Evolutionary conservation across 495 filamentous ascomycete genomes (phyloP).

Genomic region (Aspergillus mulundensis): DNA sequence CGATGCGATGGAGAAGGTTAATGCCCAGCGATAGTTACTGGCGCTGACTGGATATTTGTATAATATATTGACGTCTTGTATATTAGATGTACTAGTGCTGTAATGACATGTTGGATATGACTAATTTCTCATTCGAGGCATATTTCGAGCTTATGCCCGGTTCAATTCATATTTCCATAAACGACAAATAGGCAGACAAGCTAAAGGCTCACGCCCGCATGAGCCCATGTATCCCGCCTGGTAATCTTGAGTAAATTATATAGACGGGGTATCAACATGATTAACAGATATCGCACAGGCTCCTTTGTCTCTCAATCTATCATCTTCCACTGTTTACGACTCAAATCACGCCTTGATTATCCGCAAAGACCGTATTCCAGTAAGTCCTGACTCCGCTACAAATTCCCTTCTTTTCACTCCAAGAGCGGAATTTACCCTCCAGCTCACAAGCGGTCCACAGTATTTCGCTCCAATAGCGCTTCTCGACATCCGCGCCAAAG

Average conservation of each 20-base stretch:
- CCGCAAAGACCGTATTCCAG: constrained; percentile 26
- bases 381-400: constrained; percentile 28
- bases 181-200: background rate
- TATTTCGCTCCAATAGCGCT: constrained; percentile 46
- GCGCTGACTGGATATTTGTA: background rate
- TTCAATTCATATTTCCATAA: background rate
- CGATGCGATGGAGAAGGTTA: constrained; percentile 53
- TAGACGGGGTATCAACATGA: too few relatives aligned
- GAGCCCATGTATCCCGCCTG: background rate
- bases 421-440: constrained; percentile 36
- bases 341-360: background rate
- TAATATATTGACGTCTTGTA: background rate
- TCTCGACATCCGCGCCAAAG: constrained; percentile 47
- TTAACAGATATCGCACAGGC: too few relatives aligned
- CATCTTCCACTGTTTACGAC: too few relatives aligned
- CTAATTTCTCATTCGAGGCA: background rate
- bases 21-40: background rate
- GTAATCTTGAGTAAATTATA: background rate
- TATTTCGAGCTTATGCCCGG: background rate
- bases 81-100: background rate
- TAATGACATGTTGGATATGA: constrained; percentile 1
- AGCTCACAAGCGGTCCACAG: constrained; percentile 45
- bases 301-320: too few relatives aligned
- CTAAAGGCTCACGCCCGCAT: background rate
- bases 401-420: constrained; percentile 27